Evolutionary conservation across 148 eudicot species (phyloP).

Genomic region (Simmondsia chinensis): DNA sequence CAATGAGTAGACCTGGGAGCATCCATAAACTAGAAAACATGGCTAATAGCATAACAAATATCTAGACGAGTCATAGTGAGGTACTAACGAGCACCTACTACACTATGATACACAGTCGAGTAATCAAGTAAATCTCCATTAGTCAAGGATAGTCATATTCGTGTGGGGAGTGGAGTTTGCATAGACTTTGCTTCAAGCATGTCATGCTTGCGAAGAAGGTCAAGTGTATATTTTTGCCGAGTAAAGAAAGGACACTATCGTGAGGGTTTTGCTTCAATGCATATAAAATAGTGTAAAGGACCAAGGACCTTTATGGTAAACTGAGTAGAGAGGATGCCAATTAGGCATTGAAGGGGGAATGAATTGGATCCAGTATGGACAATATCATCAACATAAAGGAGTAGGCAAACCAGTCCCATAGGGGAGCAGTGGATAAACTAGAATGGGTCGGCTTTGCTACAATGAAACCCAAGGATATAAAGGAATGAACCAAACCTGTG

Average conservation of each 20-base stretch:
- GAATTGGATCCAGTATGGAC: not conserved
- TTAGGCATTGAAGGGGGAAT: not conserved
- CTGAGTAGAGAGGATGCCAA: not conserved
- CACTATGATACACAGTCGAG: not conserved
- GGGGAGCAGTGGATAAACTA: not conserved
- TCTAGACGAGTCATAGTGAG: not conserved
- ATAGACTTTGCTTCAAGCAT: not conserved
- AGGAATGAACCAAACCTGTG: not conserved
- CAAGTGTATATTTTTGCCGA: not conserved
- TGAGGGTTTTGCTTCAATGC: not conserved
- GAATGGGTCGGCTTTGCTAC: no score
- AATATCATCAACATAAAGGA: no score
- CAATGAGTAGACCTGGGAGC: not conserved
- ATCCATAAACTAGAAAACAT: not conserved
- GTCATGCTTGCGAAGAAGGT: no score
- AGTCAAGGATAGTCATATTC: not conserved
- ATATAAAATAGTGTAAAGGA: not conserved
- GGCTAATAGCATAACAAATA: not conserved
- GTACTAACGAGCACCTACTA: not conserved
- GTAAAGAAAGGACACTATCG: not conserved
- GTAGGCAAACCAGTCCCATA: not conserved
- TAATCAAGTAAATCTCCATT: not conserved
- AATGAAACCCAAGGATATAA: not conserved
- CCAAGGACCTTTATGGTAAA: not conserved
- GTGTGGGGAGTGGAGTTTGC: not conserved